These are phyloP conservation scores for Barbatosphaeria neglecta DNA, from an alignment of 495 filamentous ascomycete species.

Conservation along the genomic window DNA sequence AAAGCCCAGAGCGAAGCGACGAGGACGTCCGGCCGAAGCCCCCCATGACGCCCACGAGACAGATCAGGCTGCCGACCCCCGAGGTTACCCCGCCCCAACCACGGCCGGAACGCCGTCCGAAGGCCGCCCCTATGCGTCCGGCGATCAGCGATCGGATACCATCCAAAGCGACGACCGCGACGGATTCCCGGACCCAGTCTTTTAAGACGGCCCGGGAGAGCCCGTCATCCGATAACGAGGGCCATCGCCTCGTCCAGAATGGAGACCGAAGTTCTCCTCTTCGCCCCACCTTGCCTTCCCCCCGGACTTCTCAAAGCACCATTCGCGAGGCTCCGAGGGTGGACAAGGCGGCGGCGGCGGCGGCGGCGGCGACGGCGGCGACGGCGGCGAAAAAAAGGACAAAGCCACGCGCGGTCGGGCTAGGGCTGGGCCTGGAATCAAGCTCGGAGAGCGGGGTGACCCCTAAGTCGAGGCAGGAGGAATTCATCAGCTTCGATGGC, in stretches of 20 bases:
- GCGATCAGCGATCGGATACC: conserved; percentile 26
- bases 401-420: conserved; percentile 25
- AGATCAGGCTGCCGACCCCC: conserved; percentile 58
- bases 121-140: conserved; percentile 30
- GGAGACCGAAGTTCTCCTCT: conserved; percentile 33
- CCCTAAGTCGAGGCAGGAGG: conserved; percentile 23
- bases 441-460: conserved; percentile 19
- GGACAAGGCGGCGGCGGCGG: too few relatives aligned
- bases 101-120: conserved; percentile 17
- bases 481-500: conserved; percentile 37
- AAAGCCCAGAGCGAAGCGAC: conserved; percentile 19
- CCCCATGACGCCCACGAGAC: conserved; percentile 47
- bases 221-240: conserved; percentile 49
- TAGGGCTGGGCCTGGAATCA: conserved; percentile 40
- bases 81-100: conserved; percentile 57
- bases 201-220: conserved; percentile 62
- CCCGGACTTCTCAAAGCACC: conserved; percentile 27
- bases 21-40: conserved; percentile 15
- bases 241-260: too few relatives aligned
- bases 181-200: conserved; percentile 53
- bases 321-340: conserved; percentile 26
- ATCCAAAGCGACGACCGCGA: conserved; percentile 34
- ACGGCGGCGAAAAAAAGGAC: not conserved
- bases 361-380: too few relatives aligned
- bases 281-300: conserved; percentile 32